These are phyloP conservation scores for Macadamia tetraphylla DNA, from an alignment of 164 flowering plant species.

Conservation along the genomic window DNA sequence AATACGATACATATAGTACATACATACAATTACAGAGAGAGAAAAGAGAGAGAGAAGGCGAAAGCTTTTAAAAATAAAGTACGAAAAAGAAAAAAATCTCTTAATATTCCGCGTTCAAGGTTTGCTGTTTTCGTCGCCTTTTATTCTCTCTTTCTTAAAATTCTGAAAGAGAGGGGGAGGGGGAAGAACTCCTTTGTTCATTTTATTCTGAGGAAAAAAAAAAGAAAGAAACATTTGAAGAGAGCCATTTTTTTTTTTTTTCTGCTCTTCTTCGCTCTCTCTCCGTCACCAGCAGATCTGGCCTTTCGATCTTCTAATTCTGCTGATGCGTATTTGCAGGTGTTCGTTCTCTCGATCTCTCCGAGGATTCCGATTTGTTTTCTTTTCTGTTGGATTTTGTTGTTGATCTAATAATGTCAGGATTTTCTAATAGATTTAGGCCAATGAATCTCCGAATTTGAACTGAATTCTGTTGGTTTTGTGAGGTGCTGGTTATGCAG, in stretches of 20 bases:
- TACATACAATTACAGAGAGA: too few relatives aligned
- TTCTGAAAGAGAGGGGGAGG: background rate
- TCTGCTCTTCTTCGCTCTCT: conserved; percentile 6
- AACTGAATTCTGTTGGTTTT: background rate
- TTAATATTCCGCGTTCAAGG: conserved; percentile 13
- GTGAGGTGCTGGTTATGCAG: background rate
- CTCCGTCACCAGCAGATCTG: conserved; percentile 8
- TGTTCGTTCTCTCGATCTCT: conserved; percentile 1
- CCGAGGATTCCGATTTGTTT: conserved; percentile 1
- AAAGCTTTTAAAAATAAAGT: too few relatives aligned
- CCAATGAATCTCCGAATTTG: background rate
- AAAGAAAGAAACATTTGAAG: background rate
- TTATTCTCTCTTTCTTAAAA: conserved; percentile 9
- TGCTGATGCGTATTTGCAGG: background rate
- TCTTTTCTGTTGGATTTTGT: too few relatives aligned
- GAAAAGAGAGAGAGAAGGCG: too few relatives aligned
- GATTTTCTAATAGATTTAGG: background rate
- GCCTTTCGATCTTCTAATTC: background rate
- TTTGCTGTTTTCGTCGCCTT: conserved; percentile 15
- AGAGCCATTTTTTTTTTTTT: conserved; percentile 5
- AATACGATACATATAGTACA: too few relatives aligned
- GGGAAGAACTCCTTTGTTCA: too few relatives aligned
- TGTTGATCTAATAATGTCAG: background rate
- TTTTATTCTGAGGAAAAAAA: too few relatives aligned
- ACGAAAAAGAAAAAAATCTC: background rate